phyloP scores from a whole-genome alignment of 176 grass and related monocot species.

The Musa beccarii region DNA sequence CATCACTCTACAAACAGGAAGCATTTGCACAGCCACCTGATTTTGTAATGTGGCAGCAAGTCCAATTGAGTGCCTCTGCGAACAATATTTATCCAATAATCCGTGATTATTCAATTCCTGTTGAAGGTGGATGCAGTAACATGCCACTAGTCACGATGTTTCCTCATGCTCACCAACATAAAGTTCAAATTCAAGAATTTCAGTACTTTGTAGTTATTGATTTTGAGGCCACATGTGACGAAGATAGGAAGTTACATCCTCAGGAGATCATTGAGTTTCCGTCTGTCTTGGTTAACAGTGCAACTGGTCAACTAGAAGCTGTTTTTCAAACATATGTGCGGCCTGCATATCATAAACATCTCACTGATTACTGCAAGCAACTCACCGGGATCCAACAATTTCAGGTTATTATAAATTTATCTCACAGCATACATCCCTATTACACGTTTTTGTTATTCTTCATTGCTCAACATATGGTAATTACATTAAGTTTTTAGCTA shows the following conservation, averaged over 20 bases:
- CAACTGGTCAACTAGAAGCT: constrained; percentile 85
- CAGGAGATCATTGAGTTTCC: constrained; percentile 99
- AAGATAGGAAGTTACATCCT: constrained; percentile 71
- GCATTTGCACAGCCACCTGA: constrained; percentile 49
- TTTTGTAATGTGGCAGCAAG: constrained; percentile 36
- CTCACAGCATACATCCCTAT: background rate
- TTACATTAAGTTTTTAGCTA: background rate
- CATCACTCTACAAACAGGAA: constrained; percentile 51
- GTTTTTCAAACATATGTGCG: constrained; percentile 95
- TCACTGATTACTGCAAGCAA: constrained; percentile 97
- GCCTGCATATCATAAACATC: constrained; percentile 65
- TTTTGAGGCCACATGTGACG: constrained; percentile 97
- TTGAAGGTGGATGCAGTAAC: constrained; percentile 51
- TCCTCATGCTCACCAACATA: constrained; percentile 49
- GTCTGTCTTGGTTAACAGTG: constrained; percentile 95
- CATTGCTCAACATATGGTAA: background rate
- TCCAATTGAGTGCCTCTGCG: constrained; percentile 33
- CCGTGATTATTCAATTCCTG: constrained; percentile 40
- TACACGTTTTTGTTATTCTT: background rate
- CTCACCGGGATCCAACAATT: constrained; percentile 97
- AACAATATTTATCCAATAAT: constrained; percentile 53
- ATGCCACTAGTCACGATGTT: constrained; percentile 52
- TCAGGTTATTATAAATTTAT: constrained; percentile 38
- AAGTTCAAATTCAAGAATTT: constrained; percentile 76
- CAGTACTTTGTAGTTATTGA: constrained; percentile 99